Evolutionary conservation across 805 yeast genomes (phyloP).

Genomic region (Metschnikowia aberdeeniae): DNA sequence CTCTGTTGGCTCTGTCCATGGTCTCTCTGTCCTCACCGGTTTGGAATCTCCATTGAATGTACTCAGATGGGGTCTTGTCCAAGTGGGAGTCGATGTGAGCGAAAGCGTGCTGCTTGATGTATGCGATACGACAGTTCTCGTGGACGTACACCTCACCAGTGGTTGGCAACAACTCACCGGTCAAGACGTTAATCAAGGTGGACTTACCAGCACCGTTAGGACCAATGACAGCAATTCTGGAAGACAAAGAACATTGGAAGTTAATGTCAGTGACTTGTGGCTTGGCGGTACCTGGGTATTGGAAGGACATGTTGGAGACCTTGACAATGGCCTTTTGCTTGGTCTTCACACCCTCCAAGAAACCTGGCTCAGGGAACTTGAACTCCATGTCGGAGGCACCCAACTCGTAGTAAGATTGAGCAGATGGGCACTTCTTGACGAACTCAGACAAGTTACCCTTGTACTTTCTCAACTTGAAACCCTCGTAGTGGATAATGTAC

Average conservation of each 20-base stretch:
- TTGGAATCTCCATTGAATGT: slow-evolving; percentile 99
- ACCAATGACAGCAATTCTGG: slow-evolving; percentile 99
- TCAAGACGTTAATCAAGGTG: slow-evolving; percentile 95
- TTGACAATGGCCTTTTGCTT: slow-evolving; percentile 99
- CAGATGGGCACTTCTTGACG: slow-evolving; percentile 98
- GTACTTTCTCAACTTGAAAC: slow-evolving; percentile 99
- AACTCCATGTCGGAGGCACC: slow-evolving; percentile 98
- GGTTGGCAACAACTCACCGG: slow-evolving; percentile 99
- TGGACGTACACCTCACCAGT: slow-evolving; percentile 98
- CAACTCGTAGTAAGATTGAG: slow-evolving; percentile 96
- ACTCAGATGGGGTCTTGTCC: slow-evolving; percentile 99
- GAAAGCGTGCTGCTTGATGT: slow-evolving; percentile 99
- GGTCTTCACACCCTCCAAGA: slow-evolving; percentile 99
- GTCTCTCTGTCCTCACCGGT: slow-evolving; percentile 99
- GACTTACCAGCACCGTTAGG: slow-evolving; percentile 99
- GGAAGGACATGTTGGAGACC: slow-evolving; percentile 96
- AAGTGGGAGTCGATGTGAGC: slow-evolving; percentile 98
- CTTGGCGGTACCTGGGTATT: slow-evolving; percentile 97
- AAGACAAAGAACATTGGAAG: slow-evolving; percentile 98
- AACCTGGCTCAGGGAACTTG: slow-evolving; percentile 99
- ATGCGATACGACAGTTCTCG: slow-evolving; percentile 99
- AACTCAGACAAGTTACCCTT: slow-evolving; percentile 99
- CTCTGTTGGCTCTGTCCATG: slow-evolving; percentile 99
- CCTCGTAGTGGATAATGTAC: slow-evolving; percentile 99
- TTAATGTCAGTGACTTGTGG: slow-evolving; percentile 89